phyloP scores from a whole-genome alignment of 1,284 basidiomycete species.

The Cutaneotrichosporon dermatis region DNA sequence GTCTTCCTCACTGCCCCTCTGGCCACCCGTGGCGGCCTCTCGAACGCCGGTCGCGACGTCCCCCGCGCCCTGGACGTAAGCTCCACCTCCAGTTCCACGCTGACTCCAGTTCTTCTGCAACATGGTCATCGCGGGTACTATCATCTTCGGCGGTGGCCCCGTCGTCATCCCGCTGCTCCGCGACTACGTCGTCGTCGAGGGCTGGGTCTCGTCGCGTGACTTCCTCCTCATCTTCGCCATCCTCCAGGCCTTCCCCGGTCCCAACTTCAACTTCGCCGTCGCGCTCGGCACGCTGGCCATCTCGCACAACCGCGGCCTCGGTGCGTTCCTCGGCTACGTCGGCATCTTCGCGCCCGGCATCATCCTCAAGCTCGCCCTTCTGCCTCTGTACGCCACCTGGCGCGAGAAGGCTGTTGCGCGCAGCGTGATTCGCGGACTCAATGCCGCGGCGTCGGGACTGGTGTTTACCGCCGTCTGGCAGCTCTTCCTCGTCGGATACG shows the following conservation, averaged over 20 bases:
- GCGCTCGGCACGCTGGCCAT: conserved; percentile 56
- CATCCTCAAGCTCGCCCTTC: conserved; percentile 54
- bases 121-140: conserved; percentile 53
- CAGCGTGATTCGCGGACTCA: conserved; percentile 55
- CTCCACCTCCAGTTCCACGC: neutral
- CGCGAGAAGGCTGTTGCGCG: conserved; percentile 49
- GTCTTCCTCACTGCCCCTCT: conserved; percentile 39
- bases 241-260: conserved; percentile 56
- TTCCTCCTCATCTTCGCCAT: conserved; percentile 60
- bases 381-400: conserved; percentile 54
- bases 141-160: conserved; percentile 61
- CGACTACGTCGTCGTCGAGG: conserved; percentile 57
- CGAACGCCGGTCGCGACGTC: conserved; percentile 36
- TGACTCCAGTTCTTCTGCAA: conserved; percentile 48
- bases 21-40: conserved; percentile 31
- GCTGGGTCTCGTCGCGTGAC: conserved; percentile 49
- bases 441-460: conserved; percentile 57
- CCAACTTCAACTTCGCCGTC: conserved; percentile 60
- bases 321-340: conserved; percentile 54
- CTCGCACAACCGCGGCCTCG: conserved; percentile 44
- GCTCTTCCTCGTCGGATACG: conserved; percentile 49
- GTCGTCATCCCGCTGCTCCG: conserved; percentile 59
- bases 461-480: conserved; percentile 58
- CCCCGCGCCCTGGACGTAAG: conserved; percentile 40
- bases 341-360: conserved; percentile 57